phyloP scores from a whole-genome alignment of 306 rosid genomes.

The Cicer pinnatifidum region DNA sequence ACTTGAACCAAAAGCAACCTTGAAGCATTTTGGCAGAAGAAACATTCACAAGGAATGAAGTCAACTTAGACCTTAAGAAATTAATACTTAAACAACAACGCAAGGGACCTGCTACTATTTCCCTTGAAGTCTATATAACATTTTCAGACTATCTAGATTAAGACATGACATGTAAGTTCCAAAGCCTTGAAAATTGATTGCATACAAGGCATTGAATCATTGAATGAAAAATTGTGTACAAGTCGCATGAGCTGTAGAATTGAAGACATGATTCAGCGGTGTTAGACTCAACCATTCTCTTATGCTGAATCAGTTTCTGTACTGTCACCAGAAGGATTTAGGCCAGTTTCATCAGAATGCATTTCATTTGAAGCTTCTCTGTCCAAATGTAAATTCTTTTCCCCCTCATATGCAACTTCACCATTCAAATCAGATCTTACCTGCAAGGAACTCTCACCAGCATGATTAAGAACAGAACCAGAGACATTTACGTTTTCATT shows the following conservation, averaged over 20 bases:
- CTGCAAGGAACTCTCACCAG: slow-evolving; percentile 47
- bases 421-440: slow-evolving; percentile 47
- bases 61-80: slow-evolving; percentile 39
- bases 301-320: slow-evolving; percentile 46
- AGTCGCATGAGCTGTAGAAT: slow-evolving; percentile 39
- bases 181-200: slow-evolving; percentile 56
- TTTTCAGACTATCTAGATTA: slow-evolving; percentile 52
- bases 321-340: slow-evolving; percentile 49
- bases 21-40: slow-evolving; percentile 47
- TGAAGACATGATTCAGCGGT: slow-evolving; percentile 23
- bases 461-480: slow-evolving; percentile 45
- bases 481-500: slow-evolving; percentile 44
- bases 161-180: slow-evolving; percentile 44
- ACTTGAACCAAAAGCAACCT: slow-evolving; percentile 45
- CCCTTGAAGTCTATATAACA: slow-evolving; percentile 44
- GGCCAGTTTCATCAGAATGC: slow-evolving; percentile 46
- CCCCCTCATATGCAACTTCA: slow-evolving; percentile 41
- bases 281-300: slow-evolving; percentile 48
- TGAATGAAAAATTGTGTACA: slow-evolving; percentile 36
- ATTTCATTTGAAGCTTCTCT: slow-evolving; percentile 52
- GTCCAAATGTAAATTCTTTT: slow-evolving; percentile 33
- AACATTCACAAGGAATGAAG: slow-evolving; percentile 39
- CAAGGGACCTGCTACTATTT: slow-evolving; percentile 45
- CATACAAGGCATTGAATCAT: slow-evolving; percentile 42
- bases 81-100: slow-evolving; percentile 40